phyloP scores from a whole-genome alignment of 768 basidiomycete species.

The Austroboletus eburneus region DNA sequence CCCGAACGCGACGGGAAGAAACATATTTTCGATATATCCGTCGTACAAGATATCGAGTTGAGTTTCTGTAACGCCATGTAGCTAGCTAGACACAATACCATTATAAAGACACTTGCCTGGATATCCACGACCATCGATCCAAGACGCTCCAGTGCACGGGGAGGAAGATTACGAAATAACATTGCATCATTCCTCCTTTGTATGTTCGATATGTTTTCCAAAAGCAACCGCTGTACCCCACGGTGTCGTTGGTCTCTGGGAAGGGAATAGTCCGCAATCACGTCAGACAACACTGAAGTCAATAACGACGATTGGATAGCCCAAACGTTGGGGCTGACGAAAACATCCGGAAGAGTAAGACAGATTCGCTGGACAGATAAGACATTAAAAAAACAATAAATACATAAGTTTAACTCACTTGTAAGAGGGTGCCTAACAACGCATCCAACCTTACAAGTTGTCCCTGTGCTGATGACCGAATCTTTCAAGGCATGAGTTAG shows the following conservation, averaged over 20 bases:
- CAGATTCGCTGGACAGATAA: conserved; percentile 52
- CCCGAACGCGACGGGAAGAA: conserved; percentile 51
- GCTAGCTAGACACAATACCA: background rate
- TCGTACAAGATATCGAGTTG: conserved; percentile 68
- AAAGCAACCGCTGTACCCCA: conserved; percentile 46
- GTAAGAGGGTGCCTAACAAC: conserved; percentile 53
- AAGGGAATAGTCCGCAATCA: conserved; percentile 25
- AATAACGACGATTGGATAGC: conserved; percentile 42
- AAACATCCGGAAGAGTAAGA: conserved; percentile 67
- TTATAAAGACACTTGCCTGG: conserved; percentile 31
- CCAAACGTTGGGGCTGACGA: conserved; percentile 73
- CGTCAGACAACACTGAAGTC: conserved; percentile 38
- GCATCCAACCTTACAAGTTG: conserved; percentile 51
- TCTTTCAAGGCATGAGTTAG: conserved; percentile 37
- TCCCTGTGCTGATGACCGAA: conserved; percentile 51
- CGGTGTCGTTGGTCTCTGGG: conserved; percentile 32
- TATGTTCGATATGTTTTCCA: conserved; percentile 64
- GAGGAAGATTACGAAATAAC: conserved; percentile 64
- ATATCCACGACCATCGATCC: conserved; percentile 58
- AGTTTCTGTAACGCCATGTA: conserved; percentile 48
- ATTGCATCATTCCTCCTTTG: conserved; percentile 77
- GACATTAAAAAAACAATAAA: background rate
- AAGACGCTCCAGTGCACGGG: conserved; percentile 54
- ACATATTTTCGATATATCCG: conserved; percentile 51
- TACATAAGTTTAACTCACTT: conserved; percentile 40